A percentile compares a stretch with the other conserved stretches of the same genome.
Evolutionary conservation across 2,329 filamentous ascomycete species (phyloP).

Genomic region (Aspergillus proliferans): DNA sequence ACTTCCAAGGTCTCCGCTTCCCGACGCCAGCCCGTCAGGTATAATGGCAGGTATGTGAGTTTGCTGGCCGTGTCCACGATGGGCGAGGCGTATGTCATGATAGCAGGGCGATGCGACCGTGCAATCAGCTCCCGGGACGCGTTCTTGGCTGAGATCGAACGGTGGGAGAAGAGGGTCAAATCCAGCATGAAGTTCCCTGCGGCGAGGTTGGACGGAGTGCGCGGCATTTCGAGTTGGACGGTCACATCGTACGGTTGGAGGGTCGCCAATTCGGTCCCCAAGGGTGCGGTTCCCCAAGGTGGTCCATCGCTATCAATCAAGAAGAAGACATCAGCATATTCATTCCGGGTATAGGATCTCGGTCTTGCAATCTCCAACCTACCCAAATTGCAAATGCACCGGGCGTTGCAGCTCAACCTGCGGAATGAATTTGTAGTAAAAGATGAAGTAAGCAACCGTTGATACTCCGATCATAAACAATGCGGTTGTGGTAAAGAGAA

Average conservation of each 20-base stretch:
- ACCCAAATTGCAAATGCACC: slow-evolving; percentile 62
- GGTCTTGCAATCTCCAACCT: slow-evolving; percentile 16
- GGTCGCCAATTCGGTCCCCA: slow-evolving; percentile 54
- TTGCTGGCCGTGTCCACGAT: slow-evolving; percentile 58
- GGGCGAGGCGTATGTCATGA: slow-evolving; percentile 72
- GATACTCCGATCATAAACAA: slow-evolving; percentile 53
- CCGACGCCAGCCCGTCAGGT: slow-evolving; percentile 58
- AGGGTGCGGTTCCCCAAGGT: slow-evolving; percentile 48
- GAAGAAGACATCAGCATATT: not conserved
- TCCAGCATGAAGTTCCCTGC: slow-evolving; percentile 94
- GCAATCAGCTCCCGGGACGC: slow-evolving; percentile 46
- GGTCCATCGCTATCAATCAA: slow-evolving; percentile 30
- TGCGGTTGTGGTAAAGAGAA: slow-evolving; percentile 49
- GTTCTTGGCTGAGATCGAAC: slow-evolving; percentile 28
- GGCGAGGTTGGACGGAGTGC: slow-evolving; percentile 66
- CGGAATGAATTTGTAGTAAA: slow-evolving; percentile 65
- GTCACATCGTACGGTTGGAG: slow-evolving; percentile 80
- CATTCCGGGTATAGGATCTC: not conserved
- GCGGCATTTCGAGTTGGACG: slow-evolving; percentile 68
- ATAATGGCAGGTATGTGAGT: slow-evolving; percentile 60
- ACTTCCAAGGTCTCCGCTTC: slow-evolving; percentile 62
- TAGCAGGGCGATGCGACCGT: slow-evolving; percentile 64
- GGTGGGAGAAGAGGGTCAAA: slow-evolving; percentile 58
- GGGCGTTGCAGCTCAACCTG: slow-evolving; percentile 56
- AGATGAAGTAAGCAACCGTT: slow-evolving; percentile 56